These are phyloP conservation scores for Penicillium taxi DNA, from an alignment of 495 filamentous ascomycete species.

Conservation along the genomic window DNA sequence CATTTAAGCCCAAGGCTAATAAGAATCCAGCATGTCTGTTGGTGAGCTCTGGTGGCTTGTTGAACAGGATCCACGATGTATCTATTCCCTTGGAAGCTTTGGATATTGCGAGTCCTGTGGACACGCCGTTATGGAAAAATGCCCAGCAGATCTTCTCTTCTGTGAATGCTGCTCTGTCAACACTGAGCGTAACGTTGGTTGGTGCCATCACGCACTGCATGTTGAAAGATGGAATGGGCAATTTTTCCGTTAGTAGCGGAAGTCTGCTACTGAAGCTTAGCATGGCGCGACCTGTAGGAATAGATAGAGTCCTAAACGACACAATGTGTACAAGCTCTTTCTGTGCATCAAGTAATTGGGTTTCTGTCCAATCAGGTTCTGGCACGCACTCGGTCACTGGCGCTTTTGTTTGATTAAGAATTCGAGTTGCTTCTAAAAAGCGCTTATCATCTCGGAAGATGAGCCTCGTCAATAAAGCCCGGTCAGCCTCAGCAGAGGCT, in stretches of 20 bases:
- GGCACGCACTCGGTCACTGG: conserved; percentile 69
- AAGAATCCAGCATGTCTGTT: conserved; percentile 93
- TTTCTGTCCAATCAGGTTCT: conserved; percentile 72
- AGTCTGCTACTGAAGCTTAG: conserved; percentile 74
- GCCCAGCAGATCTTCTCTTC: conserved; percentile 98
- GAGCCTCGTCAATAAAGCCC: conserved; percentile 68
- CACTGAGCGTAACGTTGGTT: conserved; percentile 77
- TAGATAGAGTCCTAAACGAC: conserved; percentile 77
- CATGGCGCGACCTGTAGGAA: conserved; percentile 75
- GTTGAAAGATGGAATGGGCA: conserved; percentile 78
- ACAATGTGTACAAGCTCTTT: conserved; percentile 80
- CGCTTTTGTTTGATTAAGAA: conserved; percentile 71
- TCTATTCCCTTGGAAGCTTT: conserved; percentile 88
- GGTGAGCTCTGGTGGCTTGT: conserved; percentile 85
- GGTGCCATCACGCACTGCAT: conserved; percentile 85
- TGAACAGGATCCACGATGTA: conserved; percentile 96
- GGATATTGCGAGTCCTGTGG: conserved; percentile 83
- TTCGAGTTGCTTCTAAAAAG: conserved; percentile 66
- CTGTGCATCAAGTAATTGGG: conserved; percentile 84
- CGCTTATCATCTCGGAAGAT: conserved; percentile 89
- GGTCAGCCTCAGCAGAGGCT: conserved; percentile 64
- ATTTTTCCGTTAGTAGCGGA: conserved; percentile 84
- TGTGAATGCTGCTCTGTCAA: conserved; percentile 71
- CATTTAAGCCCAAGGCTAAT: conserved; percentile 87
- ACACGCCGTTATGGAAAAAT: conserved; percentile 93